Evolutionary conservation across 768 basidiomycete species (phyloP).

Genomic region (Boletus subparvulus): DNA sequence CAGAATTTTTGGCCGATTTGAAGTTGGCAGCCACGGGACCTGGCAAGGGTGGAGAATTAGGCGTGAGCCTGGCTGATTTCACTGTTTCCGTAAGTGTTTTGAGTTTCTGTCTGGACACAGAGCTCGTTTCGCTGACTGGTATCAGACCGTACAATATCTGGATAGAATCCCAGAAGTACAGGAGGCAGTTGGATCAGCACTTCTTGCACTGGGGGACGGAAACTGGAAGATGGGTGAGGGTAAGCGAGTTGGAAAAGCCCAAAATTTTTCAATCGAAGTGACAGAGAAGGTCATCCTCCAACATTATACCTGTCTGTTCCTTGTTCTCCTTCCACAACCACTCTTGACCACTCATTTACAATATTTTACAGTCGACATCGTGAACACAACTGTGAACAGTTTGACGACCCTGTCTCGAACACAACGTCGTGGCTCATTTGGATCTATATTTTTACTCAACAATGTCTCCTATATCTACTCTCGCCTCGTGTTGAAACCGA

Average conservation of each 20-base stretch:
- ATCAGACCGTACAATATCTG: conserved; percentile 66
- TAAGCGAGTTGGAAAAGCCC: conserved; percentile 54
- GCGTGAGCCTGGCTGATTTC: conserved; percentile 64
- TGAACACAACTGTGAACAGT: conserved; percentile 60
- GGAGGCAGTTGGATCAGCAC: conserved; percentile 61
- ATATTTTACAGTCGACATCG: conserved; percentile 57
- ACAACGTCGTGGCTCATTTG: conserved; percentile 61
- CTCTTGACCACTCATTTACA: neutral
- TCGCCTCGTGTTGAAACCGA: conserved; percentile 54
- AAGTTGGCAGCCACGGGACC: conserved; percentile 55
- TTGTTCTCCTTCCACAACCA: neutral
- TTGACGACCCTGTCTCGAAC: conserved; percentile 63
- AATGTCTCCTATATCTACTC: conserved; percentile 71
- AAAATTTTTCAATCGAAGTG: conserved; percentile 43
- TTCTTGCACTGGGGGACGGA: conserved; percentile 76
- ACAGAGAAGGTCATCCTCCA: conserved; percentile 65
- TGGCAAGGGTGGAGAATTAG: conserved; percentile 57
- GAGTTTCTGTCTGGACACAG: neutral
- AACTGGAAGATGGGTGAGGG: conserved; percentile 94
- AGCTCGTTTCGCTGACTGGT: neutral
- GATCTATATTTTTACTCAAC: conserved; percentile 77
- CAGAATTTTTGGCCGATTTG: conserved; percentile 78
- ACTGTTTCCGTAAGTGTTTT: conserved; percentile 46
- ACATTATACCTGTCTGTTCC: conserved; percentile 67
- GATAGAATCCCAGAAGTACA: conserved; percentile 69